Evolutionary conservation across 2,329 filamentous ascomycete genomes (phyloP).

Genomic region (Fusarium heterosporum): DNA sequence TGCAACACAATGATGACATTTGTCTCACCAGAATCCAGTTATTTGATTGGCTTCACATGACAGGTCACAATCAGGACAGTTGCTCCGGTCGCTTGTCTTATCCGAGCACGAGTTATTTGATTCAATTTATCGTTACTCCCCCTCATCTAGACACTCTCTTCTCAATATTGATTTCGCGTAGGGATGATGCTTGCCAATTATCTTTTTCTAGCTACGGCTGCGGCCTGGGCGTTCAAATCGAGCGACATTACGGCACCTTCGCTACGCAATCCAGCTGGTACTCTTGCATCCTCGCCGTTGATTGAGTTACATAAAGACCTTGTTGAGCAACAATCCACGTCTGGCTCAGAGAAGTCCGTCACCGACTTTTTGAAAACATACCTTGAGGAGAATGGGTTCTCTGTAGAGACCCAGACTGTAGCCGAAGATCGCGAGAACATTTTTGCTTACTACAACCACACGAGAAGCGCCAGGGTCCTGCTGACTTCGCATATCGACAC

Average conservation of each 20-base stretch:
- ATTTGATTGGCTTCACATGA: neutral
- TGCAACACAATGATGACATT: neutral
- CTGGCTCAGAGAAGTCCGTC: constrained; percentile 6
- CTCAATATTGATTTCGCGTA: neutral
- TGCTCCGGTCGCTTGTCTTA: neutral
- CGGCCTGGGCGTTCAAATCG: neutral
- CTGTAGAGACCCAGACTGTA: neutral
- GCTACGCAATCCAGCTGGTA: neutral
- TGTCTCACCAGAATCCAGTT: too few species aligned
- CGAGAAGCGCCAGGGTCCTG: neutral
- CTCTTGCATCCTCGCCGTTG: rapidly evolving
- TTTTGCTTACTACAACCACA: constrained; percentile 1
- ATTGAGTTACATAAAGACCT: constrained; percentile 6
- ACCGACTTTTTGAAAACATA: constrained; percentile 1
- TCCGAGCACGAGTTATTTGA: neutral
- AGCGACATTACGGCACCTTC: neutral
- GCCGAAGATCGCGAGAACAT: neutral
- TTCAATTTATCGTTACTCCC: neutral
- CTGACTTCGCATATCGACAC: constrained; percentile 16
- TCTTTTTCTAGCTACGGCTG: neutral
- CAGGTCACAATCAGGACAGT: neutral
- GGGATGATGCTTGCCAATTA: neutral
- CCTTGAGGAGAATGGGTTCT: neutral
- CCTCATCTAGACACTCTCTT: neutral
- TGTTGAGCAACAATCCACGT: neutral